Conservation (phyloP, 2,329 filamentous ascomycete genomes). For the Colletotrichum sp. region DNA sequence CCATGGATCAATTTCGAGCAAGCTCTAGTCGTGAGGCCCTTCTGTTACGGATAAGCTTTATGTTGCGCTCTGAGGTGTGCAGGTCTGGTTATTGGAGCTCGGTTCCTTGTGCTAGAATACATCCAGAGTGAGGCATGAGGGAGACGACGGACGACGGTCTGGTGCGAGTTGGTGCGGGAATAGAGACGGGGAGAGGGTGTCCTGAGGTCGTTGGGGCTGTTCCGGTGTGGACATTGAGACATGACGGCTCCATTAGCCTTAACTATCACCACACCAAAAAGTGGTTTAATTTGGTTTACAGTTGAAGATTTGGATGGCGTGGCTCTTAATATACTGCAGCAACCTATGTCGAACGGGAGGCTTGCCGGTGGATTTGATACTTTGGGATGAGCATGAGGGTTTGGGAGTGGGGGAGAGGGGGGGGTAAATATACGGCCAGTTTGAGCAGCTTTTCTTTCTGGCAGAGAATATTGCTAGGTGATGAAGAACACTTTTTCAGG, state of each 20-base stretch:
- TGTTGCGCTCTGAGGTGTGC: background rate
- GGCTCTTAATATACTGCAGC: background rate
- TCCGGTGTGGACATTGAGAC: accelerated
- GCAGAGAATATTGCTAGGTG: no score
- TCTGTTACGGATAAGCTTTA: background rate
- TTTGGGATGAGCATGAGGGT: no score
- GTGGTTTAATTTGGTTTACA: accelerated
- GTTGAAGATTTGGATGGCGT: accelerated
- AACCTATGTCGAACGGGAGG: no score
- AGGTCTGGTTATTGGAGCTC: accelerated
- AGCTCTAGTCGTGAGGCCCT: no score
- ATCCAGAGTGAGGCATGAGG: accelerated
- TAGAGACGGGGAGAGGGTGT: accelerated
- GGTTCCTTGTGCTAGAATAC: accelerated
- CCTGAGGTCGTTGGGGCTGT: accelerated
- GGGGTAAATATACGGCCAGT: no score
- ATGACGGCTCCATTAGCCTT: accelerated
- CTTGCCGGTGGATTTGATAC: no score
- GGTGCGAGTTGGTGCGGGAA: accelerated
- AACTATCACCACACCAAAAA: accelerated
- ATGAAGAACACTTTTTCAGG: no score
- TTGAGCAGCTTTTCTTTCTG: no score
- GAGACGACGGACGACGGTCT: background rate
- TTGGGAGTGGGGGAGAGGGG: no score
- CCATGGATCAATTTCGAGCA: accelerated